Evolutionary conservation across 805 yeast genomes (phyloP).

Genomic region (Kluyveromyces dobzhanskii): DNA sequence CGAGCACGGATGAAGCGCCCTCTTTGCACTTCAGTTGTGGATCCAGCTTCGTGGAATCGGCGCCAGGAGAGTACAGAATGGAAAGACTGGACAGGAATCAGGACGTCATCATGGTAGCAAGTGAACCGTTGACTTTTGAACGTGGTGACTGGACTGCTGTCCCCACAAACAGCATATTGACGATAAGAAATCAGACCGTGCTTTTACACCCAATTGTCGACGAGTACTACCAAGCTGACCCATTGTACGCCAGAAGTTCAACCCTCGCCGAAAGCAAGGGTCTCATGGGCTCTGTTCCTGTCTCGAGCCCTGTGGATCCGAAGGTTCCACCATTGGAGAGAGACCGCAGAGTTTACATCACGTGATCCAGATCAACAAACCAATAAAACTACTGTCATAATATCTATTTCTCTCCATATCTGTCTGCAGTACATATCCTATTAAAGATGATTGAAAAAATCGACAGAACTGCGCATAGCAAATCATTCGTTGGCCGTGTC

Average conservation of each 20-base stretch:
- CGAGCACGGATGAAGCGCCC: slow-evolving; percentile 91
- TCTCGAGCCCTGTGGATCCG: slow-evolving; percentile 39
- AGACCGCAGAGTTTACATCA: slow-evolving; percentile 39
- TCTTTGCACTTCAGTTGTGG: slow-evolving; percentile 93
- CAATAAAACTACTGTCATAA: too few relatives aligned
- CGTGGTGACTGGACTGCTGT: slow-evolving; percentile 97
- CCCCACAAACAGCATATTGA: slow-evolving; percentile 81
- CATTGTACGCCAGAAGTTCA: slow-evolving; percentile 59
- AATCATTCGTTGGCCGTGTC: too few relatives aligned
- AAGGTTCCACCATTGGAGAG: slow-evolving; percentile 73
- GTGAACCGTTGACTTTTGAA: slow-evolving; percentile 94
- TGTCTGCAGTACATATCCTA: too few relatives aligned
- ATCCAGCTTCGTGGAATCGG: slow-evolving; percentile 79
- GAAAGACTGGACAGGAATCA: slow-evolving; percentile 89
- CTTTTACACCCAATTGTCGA: slow-evolving; percentile 85
- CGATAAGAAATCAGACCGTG: slow-evolving; percentile 79
- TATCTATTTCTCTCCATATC: too few relatives aligned
- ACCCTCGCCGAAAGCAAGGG: slow-evolving; percentile 87
- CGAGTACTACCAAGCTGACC: slow-evolving; percentile 74
- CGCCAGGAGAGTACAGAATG: slow-evolving; percentile 89
- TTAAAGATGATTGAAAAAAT: too few relatives aligned
- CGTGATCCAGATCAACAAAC: neutral
- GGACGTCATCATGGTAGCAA: slow-evolving; percentile 92
- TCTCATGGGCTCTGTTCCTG: slow-evolving; percentile 84
- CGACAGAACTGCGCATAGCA: too few relatives aligned